Evolutionary conservation across 495 filamentous ascomycete species (phyloP), one percentile per base, ranked within the genome.

Genomic region (Aspergillus conjunctus): DNA sequence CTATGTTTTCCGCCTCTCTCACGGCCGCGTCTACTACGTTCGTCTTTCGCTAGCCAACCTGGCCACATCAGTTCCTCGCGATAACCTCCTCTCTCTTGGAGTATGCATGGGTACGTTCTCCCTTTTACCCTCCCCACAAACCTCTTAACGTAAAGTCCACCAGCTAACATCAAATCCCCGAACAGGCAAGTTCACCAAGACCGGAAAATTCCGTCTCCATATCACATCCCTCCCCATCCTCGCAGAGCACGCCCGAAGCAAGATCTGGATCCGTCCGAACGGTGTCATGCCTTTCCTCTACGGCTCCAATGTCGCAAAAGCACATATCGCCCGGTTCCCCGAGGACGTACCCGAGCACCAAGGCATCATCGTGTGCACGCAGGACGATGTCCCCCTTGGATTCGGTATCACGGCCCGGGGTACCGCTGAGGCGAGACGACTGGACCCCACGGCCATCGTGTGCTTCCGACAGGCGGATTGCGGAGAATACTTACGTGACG

Each of bases 221-320:
- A 69, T 79, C 51, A 79, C 76, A 9, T 68, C 73, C 26, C 82
- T 98, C 54, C 88, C 91, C 62, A 84, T 96, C 54, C 86, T 99
- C 60, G 89, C 93, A 18, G 85, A 89, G 41, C 89, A 96, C 74
- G 92, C 94, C 21, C 81, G 96, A 33, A 91, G 94, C 73, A 97
- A 97, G 83, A 83, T 97, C 55, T 97, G 91, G 91, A 87, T 99
- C 58, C 95, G 95, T 75, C 73, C 86, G 21, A 99, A 99, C 76
- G 94, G 95, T 49, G 91, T 92, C 72, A 94, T 96, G 89, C 92
- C 37, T 51, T 96, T 91, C 73, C 76, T 96, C 14, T 98, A 98
- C 74, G 94, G 92, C 32, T 87, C 88, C 30, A 88, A 95, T 70
- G 81, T 97, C 22, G 84, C 94, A 45, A 96, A 96, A 76, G 94